A percentile compares a stretch with the other conserved stretches of the same genome.
These are phyloP conservation scores for Backusella tuberculispora DNA, from an alignment of 192 early-diverging fungal genomes.

Conservation along the genomic window DNA sequence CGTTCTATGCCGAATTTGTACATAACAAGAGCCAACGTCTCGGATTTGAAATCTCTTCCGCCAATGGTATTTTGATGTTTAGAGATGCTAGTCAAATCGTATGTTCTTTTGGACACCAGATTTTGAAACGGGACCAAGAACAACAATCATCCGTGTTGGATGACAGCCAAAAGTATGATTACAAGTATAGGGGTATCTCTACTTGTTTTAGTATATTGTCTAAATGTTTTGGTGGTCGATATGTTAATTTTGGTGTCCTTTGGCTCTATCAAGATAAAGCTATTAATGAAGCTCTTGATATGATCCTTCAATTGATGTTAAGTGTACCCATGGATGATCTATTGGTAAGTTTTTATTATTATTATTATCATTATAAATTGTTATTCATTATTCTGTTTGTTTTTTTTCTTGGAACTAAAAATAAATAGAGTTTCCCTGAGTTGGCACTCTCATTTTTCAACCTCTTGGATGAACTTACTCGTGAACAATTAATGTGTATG, in stretches of 20 bases:
- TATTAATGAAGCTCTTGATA: conserved; percentile 64
- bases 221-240: conserved; percentile 73
- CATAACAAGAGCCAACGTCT: conserved; percentile 80
- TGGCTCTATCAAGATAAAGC: conserved; percentile 84
- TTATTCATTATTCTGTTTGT: background rate
- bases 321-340: conserved; percentile 76
- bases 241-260: conserved; percentile 93
- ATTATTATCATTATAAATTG: background rate
- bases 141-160: background rate
- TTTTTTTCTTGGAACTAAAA: background rate
- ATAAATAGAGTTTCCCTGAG: conserved; percentile 60
- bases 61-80: conserved; percentile 90
- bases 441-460: conserved; percentile 61
- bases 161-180: conserved; percentile 31
- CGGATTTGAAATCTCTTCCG: conserved; percentile 81
- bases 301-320: conserved; percentile 71
- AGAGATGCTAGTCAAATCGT: conserved; percentile 78
- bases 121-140: conserved; percentile 5
- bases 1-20: conserved; percentile 81
- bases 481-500: conserved; percentile 66
- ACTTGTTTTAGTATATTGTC: conserved; percentile 76
- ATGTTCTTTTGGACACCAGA: conserved; percentile 51
- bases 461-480: conserved; percentile 72
- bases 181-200: conserved; percentile 74
- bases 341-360: conserved; percentile 50